Evolutionary conservation across 176 grass and related monocot species (phyloP).

Genomic region (Aegilops tauschii): DNA sequence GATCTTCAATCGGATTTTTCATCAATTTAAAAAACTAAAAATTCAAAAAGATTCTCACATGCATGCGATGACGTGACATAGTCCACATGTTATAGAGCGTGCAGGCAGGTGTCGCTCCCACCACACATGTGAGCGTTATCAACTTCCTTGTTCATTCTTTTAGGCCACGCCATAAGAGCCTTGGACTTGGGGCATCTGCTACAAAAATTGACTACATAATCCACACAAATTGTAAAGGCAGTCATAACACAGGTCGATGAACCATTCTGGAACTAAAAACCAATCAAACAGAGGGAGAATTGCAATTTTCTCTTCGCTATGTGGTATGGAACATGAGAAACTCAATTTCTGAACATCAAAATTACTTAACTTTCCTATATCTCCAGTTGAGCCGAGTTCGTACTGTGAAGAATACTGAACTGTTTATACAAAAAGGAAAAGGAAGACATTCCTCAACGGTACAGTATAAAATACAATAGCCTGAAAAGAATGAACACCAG

Average conservation of each 20-base stretch:
- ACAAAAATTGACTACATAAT: neutral
- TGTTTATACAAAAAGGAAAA: conserved; percentile 36
- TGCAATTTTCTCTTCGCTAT: neutral
- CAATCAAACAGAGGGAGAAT: neutral
- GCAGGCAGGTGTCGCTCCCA: too few species aligned
- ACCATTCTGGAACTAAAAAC: neutral
- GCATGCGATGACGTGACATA: too few species aligned
- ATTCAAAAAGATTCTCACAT: too few species aligned
- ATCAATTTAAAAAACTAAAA: too few species aligned
- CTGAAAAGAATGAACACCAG: conserved; percentile 45
- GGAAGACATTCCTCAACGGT: conserved; percentile 22
- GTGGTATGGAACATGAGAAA: neutral
- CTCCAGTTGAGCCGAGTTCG: conserved; percentile 16
- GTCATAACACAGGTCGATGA: neutral
- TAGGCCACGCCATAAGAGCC: neutral
- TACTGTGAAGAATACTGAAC: conserved; percentile 14
- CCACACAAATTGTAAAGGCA: neutral
- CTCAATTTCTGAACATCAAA: conserved; percentile 23
- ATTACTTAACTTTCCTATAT: conserved; percentile 17
- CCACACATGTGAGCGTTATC: too few species aligned
- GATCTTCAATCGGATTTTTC: too few species aligned
- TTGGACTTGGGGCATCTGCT: neutral
- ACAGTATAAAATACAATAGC: conserved; percentile 40
- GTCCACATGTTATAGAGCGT: too few species aligned
- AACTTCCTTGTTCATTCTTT: neutral